These are phyloP conservation scores for Hyphopichia buzzinii DNA, from an alignment of 1,139 yeast genomes.

Conservation along the genomic window DNA sequence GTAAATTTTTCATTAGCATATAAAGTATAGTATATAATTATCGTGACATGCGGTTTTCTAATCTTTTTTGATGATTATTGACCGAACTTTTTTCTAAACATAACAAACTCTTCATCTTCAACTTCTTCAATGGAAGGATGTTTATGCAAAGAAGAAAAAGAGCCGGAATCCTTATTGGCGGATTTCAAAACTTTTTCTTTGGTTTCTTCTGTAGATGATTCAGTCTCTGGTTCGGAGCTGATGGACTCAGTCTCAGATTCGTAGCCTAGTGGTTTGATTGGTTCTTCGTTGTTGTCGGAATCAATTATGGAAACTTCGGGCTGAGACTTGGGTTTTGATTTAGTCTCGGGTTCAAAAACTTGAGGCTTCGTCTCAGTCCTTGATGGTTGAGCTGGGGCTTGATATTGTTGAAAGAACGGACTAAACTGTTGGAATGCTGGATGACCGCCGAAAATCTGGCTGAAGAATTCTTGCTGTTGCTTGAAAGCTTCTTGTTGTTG, in stretches of 20 bases:
- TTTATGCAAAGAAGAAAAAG: conserved; percentile 12
- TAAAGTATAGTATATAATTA: too few species aligned
- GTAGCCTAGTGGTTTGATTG: conserved; percentile 2
- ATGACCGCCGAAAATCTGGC: conserved; percentile 17
- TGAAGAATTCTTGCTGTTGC: conserved; percentile 20
- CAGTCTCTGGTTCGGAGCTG: conserved; percentile 19
- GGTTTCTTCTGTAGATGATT: not conserved
- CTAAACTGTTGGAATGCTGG: conserved; percentile 1
- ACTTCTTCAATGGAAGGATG: conserved; percentile 33
- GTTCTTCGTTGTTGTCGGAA: not conserved
- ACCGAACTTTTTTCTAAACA: conserved; percentile 41
- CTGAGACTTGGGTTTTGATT: conserved; percentile 7
- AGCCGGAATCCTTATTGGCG: conserved; percentile 9
- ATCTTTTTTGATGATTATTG: conserved; percentile 18
- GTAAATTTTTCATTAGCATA: too few species aligned
- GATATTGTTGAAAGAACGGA: conserved; percentile 4
- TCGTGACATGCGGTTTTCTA: too few species aligned
- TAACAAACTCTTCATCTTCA: conserved; percentile 36
- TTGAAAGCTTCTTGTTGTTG: conserved; percentile 14
- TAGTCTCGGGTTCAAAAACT: not conserved
- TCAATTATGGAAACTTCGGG: conserved; percentile 1
- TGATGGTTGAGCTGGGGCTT: conserved; percentile 4
- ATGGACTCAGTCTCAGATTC: conserved; percentile 22
- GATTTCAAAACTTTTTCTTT: conserved; percentile 5
- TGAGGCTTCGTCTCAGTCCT: not conserved